phyloP scores from a whole-genome alignment of 768 basidiomycete species.

The Tulasnella sp. region DNA sequence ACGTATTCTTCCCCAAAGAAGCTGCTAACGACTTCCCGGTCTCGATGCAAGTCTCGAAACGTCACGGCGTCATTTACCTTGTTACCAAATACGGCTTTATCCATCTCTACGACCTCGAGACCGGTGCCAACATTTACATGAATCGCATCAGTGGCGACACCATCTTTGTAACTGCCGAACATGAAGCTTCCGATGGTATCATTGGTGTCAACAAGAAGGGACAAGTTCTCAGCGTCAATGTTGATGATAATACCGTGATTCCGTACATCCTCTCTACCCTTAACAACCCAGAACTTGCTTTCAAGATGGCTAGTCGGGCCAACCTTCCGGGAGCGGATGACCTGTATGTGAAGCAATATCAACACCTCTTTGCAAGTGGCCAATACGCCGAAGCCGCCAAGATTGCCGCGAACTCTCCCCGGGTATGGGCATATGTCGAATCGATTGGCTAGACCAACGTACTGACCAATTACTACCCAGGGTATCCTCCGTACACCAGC shows the following conservation, averaged over 20 bases:
- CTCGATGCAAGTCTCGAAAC: constrained; percentile 96
- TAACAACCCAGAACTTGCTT: constrained; percentile 95
- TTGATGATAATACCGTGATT: constrained; percentile 92
- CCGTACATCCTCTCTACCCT: constrained; percentile 89
- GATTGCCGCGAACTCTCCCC: constrained; percentile 92
- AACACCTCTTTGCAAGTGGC: constrained; percentile 75
- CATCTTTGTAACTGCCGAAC: constrained; percentile 96
- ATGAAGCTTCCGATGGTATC: constrained; percentile 88
- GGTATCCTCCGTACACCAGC: constrained; percentile 90
- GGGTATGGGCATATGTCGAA: constrained; percentile 35
- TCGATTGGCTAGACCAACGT: neutral
- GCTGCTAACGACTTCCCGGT: constrained; percentile 98
- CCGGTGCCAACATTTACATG: constrained; percentile 98
- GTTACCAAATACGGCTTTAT: constrained; percentile 99
- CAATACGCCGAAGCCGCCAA: constrained; percentile 94
- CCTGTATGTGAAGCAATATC: constrained; percentile 88
- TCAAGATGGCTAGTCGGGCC: constrained; percentile 92
- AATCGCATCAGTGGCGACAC: constrained; percentile 99
- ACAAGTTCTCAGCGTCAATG: constrained; percentile 91
- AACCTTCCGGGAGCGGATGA: constrained; percentile 97
- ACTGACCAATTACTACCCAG: constrained; percentile 27
- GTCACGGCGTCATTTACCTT: constrained; percentile 93
- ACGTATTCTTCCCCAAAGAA: constrained; percentile 98
- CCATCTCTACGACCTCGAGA: constrained; percentile 95
- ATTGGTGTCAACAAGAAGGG: constrained; percentile 99